Base-by-base conservation (phyloP, 257 asterid species). In the Anisodus acutangulus region DNA sequence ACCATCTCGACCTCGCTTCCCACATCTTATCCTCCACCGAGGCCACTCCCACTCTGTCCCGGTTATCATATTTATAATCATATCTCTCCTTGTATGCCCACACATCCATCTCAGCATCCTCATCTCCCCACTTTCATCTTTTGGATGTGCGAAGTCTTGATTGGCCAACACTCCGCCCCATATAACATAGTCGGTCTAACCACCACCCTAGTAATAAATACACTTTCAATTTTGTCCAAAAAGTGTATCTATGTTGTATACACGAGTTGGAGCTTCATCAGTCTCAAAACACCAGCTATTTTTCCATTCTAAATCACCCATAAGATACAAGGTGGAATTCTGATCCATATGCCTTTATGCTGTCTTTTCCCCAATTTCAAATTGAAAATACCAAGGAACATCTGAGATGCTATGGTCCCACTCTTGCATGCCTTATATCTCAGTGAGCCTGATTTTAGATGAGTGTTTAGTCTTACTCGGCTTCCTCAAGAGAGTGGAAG, bases 401-500 rank as follows among this genome's bases (percentile, higher is more conserved):
- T 74, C 60, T 45, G 7, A 47, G 80, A 49, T 72, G 62, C 45
- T 49, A 74, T 7, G 45, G 43, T 74, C 81, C 58, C 58, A 74
- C 62, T 74, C 81, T 49, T 49, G 45, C 81, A 74, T 74, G 19
- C 12, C 49, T 72, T 47, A 7, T 12, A 49, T 74, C 81, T 37
- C 22, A 49, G 5, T 43, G 43, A 49, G 19, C 43, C 45, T 19
- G 37, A 19, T 74, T 22, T 49, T 15, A 74, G 43, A 72, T 19
- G n/a, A 47, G 58, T 45, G 39, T 12, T n/a, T 47, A 9, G 19
- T n/a, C 19, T 72, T 12, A 72, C 31, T 5, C 60, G 2, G 60
- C 80, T 72, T 72, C 80, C 80, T 47, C 60, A 19, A 19, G 80
- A n/a, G 80, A 72, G 60, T 19, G 43, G 60, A 72, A 71, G 9